phyloP scores from a whole-genome alignment of 1,284 basidiomycete genomes.

The Tilletia setariae region DNA sequence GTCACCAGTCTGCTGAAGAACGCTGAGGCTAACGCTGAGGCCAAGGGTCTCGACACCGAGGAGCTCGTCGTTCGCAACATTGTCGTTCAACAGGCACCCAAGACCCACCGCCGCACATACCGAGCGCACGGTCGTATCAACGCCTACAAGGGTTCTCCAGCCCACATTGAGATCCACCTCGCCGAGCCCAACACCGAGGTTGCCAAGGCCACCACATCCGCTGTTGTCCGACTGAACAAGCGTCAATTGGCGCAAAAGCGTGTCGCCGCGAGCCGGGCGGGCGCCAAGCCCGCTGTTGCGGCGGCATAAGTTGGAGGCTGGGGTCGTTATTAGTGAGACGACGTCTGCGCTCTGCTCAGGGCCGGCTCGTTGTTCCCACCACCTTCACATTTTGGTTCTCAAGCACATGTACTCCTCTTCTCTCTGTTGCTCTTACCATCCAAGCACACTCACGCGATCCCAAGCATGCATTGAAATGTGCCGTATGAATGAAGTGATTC shows the following conservation, averaged over 20 bases:
- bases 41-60: slow-evolving; percentile 90
- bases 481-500: too few species aligned
- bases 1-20: slow-evolving; percentile 94
- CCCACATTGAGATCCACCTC: slow-evolving; percentile 75
- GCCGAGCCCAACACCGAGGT: slow-evolving; percentile 49
- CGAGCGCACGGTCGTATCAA: slow-evolving; percentile 87
- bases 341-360: background rate
- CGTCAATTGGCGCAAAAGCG: slow-evolving; percentile 51
- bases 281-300: slow-evolving; percentile 15
- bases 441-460: background rate
- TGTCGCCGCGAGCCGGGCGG: slow-evolving; percentile 38
- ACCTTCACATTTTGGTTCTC: slow-evolving; percentile 1
- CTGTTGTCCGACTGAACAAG: slow-evolving; percentile 47
- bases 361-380: background rate
- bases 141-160: slow-evolving; percentile 74
- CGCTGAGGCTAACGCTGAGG: slow-evolving; percentile 97
- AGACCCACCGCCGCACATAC: slow-evolving; percentile 99
- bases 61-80: slow-evolving; percentile 95
- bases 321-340: background rate
- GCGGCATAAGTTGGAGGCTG: slow-evolving; percentile 8
- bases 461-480: too few species aligned
- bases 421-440: background rate
- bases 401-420: slow-evolving; percentile 14
- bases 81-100: slow-evolving; percentile 98
- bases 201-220: slow-evolving; percentile 43